Base-by-base conservation (phyloP, 2,329 filamentous ascomycete species). In the Zymoseptoria pseudotritici region DNA sequence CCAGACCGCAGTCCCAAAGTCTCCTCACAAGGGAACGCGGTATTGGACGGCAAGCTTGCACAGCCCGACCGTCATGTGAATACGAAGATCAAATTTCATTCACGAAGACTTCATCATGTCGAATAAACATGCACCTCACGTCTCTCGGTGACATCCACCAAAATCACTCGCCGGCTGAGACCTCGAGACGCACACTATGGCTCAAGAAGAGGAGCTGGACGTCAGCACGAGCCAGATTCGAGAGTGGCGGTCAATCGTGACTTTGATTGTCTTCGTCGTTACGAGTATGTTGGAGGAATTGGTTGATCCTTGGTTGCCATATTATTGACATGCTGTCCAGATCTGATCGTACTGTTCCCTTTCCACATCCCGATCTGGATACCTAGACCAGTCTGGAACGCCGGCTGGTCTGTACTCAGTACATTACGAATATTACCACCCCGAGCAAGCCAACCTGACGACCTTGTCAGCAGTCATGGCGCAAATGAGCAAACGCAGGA, bases 181-280 rank as follows among this genome's bases (percentile, higher is more conserved):
- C 13, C 36, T 17, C 13, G 2, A 31, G 52, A 10, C 13, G 24
- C 21, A 31, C 20, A 53, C 4, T 24, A 53, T 53, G 52, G 22
- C 52, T 26, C 24, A 20, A 22, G 50, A 52, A 29, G 36, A 46
- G 17, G 36, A 46, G 36, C 36, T 46, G 8, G 52, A 22, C 22
- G 52, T 53, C 52, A 53, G 22, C 22, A 53, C 83, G 24, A 72
- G 72, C 54, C 74, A 80, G 65, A 89, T 90, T 67, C 80, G 73
- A 58, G 73, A 82, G 59, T 90, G 86, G 87, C 79, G 82, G 55
- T 89, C 87, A 17, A 89, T 90, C 55, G 74, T 90, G 59, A 89
- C 86, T 0, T 78, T 90, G 36, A 75, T 90, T 57, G 81, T 86
- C 52, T 90, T 90, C 67, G 76, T 89, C 36, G 51, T 88, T 50